Percentiles rank a stretch among this genome's conserved stretches.
Conservation (phyloP, 768 basidiomycete genomes). For the Russula virescens region DNA sequence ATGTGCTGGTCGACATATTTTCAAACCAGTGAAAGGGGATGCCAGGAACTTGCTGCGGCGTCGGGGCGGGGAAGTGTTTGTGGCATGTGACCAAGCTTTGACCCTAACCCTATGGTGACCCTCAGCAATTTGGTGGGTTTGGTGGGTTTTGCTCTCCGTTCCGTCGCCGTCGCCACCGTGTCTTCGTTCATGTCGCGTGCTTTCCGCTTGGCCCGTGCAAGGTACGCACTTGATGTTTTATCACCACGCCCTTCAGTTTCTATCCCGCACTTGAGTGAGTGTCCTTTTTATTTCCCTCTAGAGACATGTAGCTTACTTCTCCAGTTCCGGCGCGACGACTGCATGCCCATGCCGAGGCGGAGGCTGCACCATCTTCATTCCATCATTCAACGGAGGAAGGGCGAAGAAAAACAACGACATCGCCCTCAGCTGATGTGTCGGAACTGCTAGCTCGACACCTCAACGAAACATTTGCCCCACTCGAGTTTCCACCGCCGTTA, state of each 20-base stretch:
- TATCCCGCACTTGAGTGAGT: not conserved
- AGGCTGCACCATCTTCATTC: not conserved
- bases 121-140: not conserved
- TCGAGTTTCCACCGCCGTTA: slow-evolving; percentile 65
- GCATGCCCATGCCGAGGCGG: not conserved
- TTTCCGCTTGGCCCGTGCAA: not conserved
- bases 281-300: not conserved
- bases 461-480: slow-evolving; percentile 53
- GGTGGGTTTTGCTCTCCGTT: not conserved
- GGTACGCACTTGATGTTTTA: not conserved
- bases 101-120: slow-evolving; percentile 11
- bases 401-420: slow-evolving; percentile 1
- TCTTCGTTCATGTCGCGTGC: slow-evolving; percentile 16
- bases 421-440: not conserved
- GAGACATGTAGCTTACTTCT: not conserved
- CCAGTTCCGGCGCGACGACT: slow-evolving; percentile 12
- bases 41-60: no score
- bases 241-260: not conserved
- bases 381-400: not conserved
- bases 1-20: slow-evolving; percentile 9
- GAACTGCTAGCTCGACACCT: slow-evolving; percentile 46
- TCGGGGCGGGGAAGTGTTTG: no score
- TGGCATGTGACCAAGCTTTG: not conserved
- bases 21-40: not conserved
- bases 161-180: no score